Base-by-base conservation (phyloP, 768 basidiomycete genomes). In the Suillus spraguei region DNA sequence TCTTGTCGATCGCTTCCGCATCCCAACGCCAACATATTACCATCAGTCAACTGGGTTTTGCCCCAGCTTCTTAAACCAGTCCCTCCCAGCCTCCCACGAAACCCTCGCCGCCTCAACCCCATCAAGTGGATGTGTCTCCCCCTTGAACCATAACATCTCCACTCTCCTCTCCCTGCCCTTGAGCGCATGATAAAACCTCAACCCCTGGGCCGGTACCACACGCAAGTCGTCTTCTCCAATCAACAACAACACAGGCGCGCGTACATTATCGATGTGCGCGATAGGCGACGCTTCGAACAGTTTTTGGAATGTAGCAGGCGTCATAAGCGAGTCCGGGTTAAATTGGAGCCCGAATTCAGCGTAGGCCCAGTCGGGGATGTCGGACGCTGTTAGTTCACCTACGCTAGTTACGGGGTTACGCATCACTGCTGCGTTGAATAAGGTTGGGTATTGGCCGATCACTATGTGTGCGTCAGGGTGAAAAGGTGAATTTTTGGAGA, bases 351-450 rank as follows among this genome's bases (percentile, higher is more conserved):
- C 77, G 36, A 74, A 84, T 65, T 70, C 85, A 74, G 64, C 79
- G 81, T 70, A 78, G 2, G 72, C 68, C 90, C 90, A 92, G 68
- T 91, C 90, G 9, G 87, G 83, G 47, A 92, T 91, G 64, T 92
- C 90, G 1, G 83, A 83, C 0, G 76, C 76, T 1, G 82, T 73
- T 35, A 87, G 73, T 53, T 87, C 85, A 13, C 86, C 87, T 0
- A 78, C 79, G 4, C 86, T 85, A 46, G 86, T 87, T 60, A 91
- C 91, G 0, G 90, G 89, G 68, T 92, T 92, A 47, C 87, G 83
- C 54, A 90, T 69, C 32, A 84, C 82, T 0, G 85, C 85, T 0
- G 87, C 89, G 13, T 80, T 82, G 70, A 88, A 91, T 42, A 84
- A 72, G 20, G 82, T 79, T 0, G 90, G 89, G 67, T 81, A 82